Base-by-base conservation (phyloP, 768 basidiomycete species). In the Lactarius akahatsu region DNA sequence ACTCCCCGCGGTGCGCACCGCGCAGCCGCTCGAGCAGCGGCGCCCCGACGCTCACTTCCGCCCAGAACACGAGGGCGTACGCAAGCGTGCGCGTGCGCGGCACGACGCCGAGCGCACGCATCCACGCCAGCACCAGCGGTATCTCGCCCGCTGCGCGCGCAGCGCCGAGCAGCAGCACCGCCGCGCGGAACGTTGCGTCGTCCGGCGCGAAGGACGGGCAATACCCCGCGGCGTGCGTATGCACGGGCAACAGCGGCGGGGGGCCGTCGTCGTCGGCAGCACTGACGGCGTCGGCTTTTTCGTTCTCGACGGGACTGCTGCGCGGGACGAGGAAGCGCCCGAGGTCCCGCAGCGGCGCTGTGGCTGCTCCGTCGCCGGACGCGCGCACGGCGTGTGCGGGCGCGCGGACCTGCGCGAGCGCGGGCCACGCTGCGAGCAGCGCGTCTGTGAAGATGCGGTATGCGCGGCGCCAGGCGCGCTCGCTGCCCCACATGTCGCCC, bases 61-160 rank as follows among this genome's bases (percentile, higher is more conserved):
- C 81, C 85, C 91, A 92, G 66, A 89, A 83, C 55, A 86, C 84
- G 59, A 94, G 72, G 26, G 86, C 85, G 0, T 86, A 72, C 1
- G 86, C 82, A 15, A 94, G 75, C 18, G 88, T 88, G 47, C 79
- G 75, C 32, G 72, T 74, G n/a, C 79, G 77, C 1, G 91, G 91
- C 52, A 59, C 45, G 13, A 93, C 76, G 0, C 74, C 74, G 45
- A 92, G 70, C 18, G 78, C 79, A 8, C 82, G 81, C 91, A 92
- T 92, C 91, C 93, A 93, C 23, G 83, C 85, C 0, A 94, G 74
- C 15, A 80, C 79, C 15, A 83, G 79, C 0, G 91, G 87, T 34
- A 94, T 87, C 74, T 92, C 89, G 0, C 76, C 72, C 10, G 83
- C 79, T 2, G 79, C 78, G 1, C 77, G 76, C 38, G 79, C 78